Evolutionary conservation across 1,284 basidiomycete genomes (phyloP), one percentile per base, ranked within the genome.

Genomic region (Laetiporus sulphureus): DNA sequence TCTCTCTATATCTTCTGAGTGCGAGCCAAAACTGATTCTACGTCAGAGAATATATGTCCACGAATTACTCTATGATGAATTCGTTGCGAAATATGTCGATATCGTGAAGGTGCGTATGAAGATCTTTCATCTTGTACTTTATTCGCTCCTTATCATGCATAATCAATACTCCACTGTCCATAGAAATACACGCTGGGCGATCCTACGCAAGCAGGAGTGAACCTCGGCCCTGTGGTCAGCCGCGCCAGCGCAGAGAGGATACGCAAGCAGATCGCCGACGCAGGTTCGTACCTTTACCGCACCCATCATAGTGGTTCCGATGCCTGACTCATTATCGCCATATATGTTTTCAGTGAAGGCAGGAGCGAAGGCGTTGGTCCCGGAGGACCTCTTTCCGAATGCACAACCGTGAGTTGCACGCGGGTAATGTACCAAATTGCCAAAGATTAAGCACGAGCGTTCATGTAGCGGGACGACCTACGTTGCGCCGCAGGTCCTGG

Each of bases 11-110:
- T 38, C 8, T 16, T n/a, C 6, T 18, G 27, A 29, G n/a, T 29
- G 27, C 27, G n/a, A n/a, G n/a, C n/a, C n/a, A n/a, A n/a, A n/a
- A n/a, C n/a, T n/a, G 24, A 19, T 35, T 16, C 29, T 19, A 12
- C 15, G 7, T 18, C 69, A 97, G 83, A 78, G 94, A 20, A 92
- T 98, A 41, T 98, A 97, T 61, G 93, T 96, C 10, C 91, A 97
- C 55, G 81, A 91, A 51, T 70, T 73, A 0, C 63, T 95, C 12
- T 94, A 83, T 56, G 89, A 93, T 49, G 59, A 69, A 3, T 96
- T 98, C 51, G 81, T 97, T 6, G 57, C 72, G n/a, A 72, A 77
- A 55, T 88, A 82, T 47, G 87, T 81, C 6, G 77, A 82, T 2
- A 60, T 83, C 15, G 80, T 84, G 44, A 88, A 90, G 72, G 83